Conservation (phyloP, 2,329 filamentous ascomycete species). For the Pyrenophora tritici-repentis region DNA sequence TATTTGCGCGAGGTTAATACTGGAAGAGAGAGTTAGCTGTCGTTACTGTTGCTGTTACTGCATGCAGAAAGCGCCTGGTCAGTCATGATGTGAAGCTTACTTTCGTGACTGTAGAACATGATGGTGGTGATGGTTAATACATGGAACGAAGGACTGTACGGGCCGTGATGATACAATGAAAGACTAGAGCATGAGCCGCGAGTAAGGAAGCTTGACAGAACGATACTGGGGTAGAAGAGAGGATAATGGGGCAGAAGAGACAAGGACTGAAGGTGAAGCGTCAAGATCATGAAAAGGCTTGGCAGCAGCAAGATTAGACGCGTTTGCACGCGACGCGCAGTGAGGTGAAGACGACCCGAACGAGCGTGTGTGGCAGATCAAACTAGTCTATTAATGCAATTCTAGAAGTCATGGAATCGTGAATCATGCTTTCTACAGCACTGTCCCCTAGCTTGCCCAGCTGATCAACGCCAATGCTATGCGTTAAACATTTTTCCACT, state of each 20-base stretch:
- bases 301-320: slow-evolving; percentile 24
- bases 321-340: slow-evolving; percentile 18
- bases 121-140: slow-evolving; percentile 56
- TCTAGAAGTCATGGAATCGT: slow-evolving; percentile 27
- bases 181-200: slow-evolving; percentile 1
- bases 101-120: slow-evolving; percentile 98
- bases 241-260: neutral
- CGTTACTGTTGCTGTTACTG: too few relatives aligned
- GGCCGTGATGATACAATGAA: slow-evolving; percentile 5
- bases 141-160: slow-evolving; percentile 3
- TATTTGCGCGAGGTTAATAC: slow-evolving; percentile 85
- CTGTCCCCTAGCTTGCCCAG: slow-evolving; percentile 18
- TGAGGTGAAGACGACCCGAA: slow-evolving; percentile 23
- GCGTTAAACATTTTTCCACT: slow-evolving; percentile 16
- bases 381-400: slow-evolving; percentile 10
- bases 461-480: slow-evolving; percentile 39
- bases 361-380: neutral
- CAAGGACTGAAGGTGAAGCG: slow-evolving; percentile 3
- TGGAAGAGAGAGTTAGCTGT: slow-evolving; percentile 46
- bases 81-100: slow-evolving; percentile 56
- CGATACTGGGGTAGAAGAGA: neutral
- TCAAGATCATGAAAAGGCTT: slow-evolving; percentile 10
- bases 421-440: slow-evolving; percentile 18
- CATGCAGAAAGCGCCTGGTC: neutral
- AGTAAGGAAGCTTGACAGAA: neutral